Percentiles rank a stretch among this genome's conserved stretches.
These are phyloP conservation scores for Warburgia ugandensis DNA, from an alignment of 164 flowering plant species.

Conservation along the genomic window DNA sequence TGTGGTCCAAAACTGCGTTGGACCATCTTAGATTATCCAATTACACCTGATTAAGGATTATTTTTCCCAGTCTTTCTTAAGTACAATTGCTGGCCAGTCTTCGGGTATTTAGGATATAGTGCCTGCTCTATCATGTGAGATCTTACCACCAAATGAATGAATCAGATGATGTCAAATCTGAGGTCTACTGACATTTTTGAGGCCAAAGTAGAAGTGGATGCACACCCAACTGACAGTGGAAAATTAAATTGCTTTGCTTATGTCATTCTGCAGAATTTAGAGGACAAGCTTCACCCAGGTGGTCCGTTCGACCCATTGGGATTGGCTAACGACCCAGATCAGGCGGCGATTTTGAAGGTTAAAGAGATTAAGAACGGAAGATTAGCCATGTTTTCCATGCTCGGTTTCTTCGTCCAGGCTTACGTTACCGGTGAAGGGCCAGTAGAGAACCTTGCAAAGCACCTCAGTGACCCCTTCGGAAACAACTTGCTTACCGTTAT, in stretches of 20 bases:
- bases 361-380: constrained; percentile 99
- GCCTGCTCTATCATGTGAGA: too few species aligned
- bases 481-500: constrained; percentile 97
- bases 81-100: too few species aligned
- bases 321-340: constrained; percentile 81
- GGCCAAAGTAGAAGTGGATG: too few species aligned
- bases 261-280: constrained; percentile 42
- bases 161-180: too few species aligned
- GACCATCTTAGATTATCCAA: too few species aligned
- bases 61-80: too few species aligned
- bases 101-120: too few species aligned
- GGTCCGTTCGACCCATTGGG: constrained; percentile 95
- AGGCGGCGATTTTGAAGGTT: constrained; percentile 82
- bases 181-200: too few species aligned
- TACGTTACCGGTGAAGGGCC: constrained; percentile 98
- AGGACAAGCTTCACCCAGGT: constrained; percentile 93
- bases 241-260: background rate
- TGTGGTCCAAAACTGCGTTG: too few species aligned
- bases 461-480: constrained; percentile 92
- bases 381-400: constrained; percentile 96
- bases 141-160: too few species aligned
- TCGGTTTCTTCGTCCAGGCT: constrained; percentile 92
- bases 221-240: too few species aligned
- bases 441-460: constrained; percentile 81
- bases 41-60: too few species aligned